Evolutionary conservation across 2,329 filamentous ascomycete genomes (phyloP), one percentile per base, ranked within the genome.

Genomic region (Malbranchea cinnamomea): DNA sequence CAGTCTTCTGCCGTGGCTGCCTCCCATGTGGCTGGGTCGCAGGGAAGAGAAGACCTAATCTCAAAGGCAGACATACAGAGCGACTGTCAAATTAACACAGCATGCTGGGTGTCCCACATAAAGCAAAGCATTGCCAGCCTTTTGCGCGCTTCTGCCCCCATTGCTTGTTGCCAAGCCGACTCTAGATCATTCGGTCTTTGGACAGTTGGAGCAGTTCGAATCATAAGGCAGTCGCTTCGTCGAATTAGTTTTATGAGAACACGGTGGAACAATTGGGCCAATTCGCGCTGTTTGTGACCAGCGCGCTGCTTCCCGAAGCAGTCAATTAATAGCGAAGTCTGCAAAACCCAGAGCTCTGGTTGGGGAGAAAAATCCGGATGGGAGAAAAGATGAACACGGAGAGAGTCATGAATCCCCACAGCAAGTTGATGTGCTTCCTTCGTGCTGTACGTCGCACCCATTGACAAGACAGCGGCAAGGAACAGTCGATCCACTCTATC

Each of bases 1-100:
- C 69, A 71, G 20, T 62, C 57, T 5, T 59, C 53, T 0, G 68
- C 60, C 0, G 65, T 62, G 2, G 56, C 47, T 2, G 71, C 68
- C 44, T 74, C 70, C 71, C 71, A 77, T 0, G 65, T 41, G 0
- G 54, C 45, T 28, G 69, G 58, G 23, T 62, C 57, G 40, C 67
- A 74, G 0, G 71, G 71, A 2, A 75, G 46, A 2, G 60, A 57
- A 0, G 69, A 60, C 1, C 68, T 61, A 1, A 77, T 57, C 40
- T 75, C 71, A 28, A 74, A 74, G 0, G 70, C 67, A 1, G 68
- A 74, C 70, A 75, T 75, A 48, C 71, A 75, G 0, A 76, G 57
- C 4, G 67, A 72, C 42, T 75, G 71, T n/a, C 68, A 74, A 45
- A 75, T 75, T 0, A 75, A 54, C 0, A 74, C 68, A 0, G 71